Evolutionary conservation across 208 protist genomes (phyloP).

Genomic region (Trypanosoma platydactyli): DNA sequence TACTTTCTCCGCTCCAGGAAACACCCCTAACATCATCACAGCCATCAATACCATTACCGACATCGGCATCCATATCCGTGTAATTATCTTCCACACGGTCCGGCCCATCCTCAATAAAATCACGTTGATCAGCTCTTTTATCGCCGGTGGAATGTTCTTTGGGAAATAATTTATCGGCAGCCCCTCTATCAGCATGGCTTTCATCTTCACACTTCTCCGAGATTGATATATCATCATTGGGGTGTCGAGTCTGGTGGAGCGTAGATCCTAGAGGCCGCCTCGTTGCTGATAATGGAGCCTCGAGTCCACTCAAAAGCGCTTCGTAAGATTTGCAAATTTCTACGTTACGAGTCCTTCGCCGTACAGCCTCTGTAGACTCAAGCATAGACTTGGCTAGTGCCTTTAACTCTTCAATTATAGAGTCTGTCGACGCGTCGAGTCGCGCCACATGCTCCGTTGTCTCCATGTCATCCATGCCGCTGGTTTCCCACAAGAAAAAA

Average conservation of each 20-base stretch:
- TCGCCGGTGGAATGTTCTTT: neutral
- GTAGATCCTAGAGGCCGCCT: neutral
- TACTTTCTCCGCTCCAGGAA: neutral
- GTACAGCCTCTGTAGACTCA: slow-evolving; percentile 70
- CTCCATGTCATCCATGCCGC: slow-evolving; percentile 11
- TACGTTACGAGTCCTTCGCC: slow-evolving; percentile 43
- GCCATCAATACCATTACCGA: slow-evolving; percentile 1
- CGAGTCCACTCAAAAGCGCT: slow-evolving; percentile 63
- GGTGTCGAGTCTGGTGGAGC: slow-evolving; percentile 1
- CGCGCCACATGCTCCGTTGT: slow-evolving; percentile 3
- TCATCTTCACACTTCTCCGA: neutral
- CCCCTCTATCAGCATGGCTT: neutral
- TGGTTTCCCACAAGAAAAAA: neutral
- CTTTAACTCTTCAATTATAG: slow-evolving; percentile 85
- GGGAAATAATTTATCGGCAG: neutral
- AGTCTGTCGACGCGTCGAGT: slow-evolving; percentile 42
- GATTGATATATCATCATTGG: slow-evolving; percentile 6
- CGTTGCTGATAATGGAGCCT: slow-evolving; percentile 10
- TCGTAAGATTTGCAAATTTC: slow-evolving; percentile 68
- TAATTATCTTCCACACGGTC: slow-evolving; percentile 7
- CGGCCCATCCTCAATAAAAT: slow-evolving; percentile 3
- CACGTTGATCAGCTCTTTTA: neutral
- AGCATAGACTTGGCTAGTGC: slow-evolving; percentile 83
- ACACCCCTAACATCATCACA: slow-evolving; percentile 1
- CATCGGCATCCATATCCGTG: neutral